Base-by-base conservation (phyloP, 148 eudicot genomes). In the Chenopodium album region DNA sequence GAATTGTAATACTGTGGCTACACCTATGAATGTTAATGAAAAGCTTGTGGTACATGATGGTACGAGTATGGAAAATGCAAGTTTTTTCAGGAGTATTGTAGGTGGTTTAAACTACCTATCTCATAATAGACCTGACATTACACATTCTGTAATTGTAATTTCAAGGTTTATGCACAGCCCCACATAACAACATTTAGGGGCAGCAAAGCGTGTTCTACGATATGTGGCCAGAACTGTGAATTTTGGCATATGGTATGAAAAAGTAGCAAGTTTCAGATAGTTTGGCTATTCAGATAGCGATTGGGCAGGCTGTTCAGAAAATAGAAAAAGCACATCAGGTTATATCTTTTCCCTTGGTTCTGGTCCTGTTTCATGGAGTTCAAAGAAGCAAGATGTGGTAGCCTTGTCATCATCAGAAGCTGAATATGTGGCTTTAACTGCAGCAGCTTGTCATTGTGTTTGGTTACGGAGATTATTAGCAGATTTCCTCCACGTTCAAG, bases 201-300 rank as follows among this genome's bases (percentile, higher is more conserved):
- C 67, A 26, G n/a, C 47, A 3, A 54, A 54, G 66, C 54, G 67
- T 26, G 32, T 54, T 8, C 19, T 76, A 37, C 65, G 26, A 12
- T 76, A 76, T 56, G 34, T 74, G 2, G 77, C 77, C 2, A 22
- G 63, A 19, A 44, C 31, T 28, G 22, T 50, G 59, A 16, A 59
- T 59, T 34, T 56, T 59, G 47, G 67, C 32, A 32, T 76, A 14
- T 59, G 67, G 67, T 76, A 76, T 26, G 17, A 22, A 2, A 76
- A 76, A 32, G 13, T 32, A 22, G 17, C 66, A 56, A 59, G 31
- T 76, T 59, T 76, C 78, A 76, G 67, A 22, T 32, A 60, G 28
- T 64, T 77, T 32, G 79, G 79, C 12, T 77, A 60, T 31, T 77
- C 52, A 1, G 20, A 77, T 41, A 77, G 71, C 41, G 79, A 77